Percentiles rank a stretch among this genome's conserved stretches.
Conservation (phyloP, 1,284 basidiomycete genomes). For the Porodaedalea pini region DNA sequence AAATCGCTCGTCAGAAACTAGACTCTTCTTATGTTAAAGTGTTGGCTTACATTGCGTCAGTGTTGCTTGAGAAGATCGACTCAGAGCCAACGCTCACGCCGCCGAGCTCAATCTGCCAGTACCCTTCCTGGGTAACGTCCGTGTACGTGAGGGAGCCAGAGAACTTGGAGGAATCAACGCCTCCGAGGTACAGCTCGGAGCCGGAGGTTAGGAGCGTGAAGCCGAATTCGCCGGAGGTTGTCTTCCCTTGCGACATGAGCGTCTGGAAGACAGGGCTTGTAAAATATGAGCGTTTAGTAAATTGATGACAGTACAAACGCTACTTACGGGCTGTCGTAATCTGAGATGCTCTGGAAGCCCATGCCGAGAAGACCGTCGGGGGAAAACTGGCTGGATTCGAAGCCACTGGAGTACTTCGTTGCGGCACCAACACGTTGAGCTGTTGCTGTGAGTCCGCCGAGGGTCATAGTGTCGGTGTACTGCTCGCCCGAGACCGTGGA, state of each 20-base stretch:
- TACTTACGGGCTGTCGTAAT: constrained; percentile 20
- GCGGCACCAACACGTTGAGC: constrained; percentile 38
- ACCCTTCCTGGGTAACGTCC: constrained; percentile 23
- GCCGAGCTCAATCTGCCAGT: constrained; percentile 30
- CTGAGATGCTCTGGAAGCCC: constrained; percentile 28
- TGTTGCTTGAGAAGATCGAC: constrained; percentile 8
- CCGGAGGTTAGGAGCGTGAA: constrained; percentile 46
- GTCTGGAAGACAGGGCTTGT: constrained; percentile 29
- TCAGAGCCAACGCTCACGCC: constrained; percentile 26
- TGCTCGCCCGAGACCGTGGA: constrained; percentile 21
- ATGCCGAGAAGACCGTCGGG: constrained; percentile 46
- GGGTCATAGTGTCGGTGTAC: constrained; percentile 25
- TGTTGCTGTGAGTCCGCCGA: constrained; percentile 22
- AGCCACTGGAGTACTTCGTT: constrained; percentile 39
- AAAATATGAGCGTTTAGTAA: too few species aligned
- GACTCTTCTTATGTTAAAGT: not conserved
- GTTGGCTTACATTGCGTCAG: constrained; percentile 29
- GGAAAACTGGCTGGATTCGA: constrained; percentile 33
- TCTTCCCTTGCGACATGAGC: constrained; percentile 30
- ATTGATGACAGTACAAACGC: not conserved
- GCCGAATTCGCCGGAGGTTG: constrained; percentile 37
- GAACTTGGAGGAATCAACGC: constrained; percentile 31
- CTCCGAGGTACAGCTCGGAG: constrained; percentile 52
- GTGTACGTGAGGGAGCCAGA: constrained; percentile 7
- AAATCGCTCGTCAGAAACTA: not conserved